phyloP scores from a whole-genome alignment of 352 stramenopile species.

The Thraustochytrium sp. region DNA sequence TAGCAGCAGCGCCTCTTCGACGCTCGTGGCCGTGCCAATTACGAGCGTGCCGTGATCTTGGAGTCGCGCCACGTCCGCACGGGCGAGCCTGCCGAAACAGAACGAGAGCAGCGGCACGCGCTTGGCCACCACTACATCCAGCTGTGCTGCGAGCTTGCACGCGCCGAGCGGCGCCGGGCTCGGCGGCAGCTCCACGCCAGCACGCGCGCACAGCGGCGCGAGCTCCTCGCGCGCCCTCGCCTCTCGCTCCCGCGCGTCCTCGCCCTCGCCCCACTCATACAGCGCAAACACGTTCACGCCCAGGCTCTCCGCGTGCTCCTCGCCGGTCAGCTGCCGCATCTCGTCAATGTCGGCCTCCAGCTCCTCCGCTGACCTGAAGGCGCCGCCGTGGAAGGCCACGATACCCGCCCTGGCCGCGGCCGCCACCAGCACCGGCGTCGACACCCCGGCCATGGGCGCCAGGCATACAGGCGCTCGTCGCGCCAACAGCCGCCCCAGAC shows the following conservation, averaged over 20 bases:
- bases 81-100: constrained; percentile 2
- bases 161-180: not conserved
- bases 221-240: not conserved
- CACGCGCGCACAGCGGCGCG: not conserved
- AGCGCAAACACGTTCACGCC: constrained; percentile 21
- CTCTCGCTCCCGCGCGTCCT: not conserved
- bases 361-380: not conserved
- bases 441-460: constrained; percentile 39
- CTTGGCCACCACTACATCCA: not conserved
- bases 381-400: constrained; percentile 3
- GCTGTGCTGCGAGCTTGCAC: not conserved
- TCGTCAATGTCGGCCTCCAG: not conserved
- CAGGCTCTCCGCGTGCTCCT: not conserved
- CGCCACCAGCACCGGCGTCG: not conserved
- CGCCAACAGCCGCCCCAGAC: not conserved
- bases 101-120: not conserved
- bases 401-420: not conserved
- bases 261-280: not conserved
- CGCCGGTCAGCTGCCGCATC: not conserved
- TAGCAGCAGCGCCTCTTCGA: not conserved
- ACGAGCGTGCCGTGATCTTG: not conserved
- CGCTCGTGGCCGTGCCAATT: constrained; percentile 5
- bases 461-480: not conserved
- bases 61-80: not conserved
- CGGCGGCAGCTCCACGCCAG: not conserved